Evolutionary conservation across 208 protist genomes (phyloP).

Genomic region (Leptomonas pyrrhocoris): DNA sequence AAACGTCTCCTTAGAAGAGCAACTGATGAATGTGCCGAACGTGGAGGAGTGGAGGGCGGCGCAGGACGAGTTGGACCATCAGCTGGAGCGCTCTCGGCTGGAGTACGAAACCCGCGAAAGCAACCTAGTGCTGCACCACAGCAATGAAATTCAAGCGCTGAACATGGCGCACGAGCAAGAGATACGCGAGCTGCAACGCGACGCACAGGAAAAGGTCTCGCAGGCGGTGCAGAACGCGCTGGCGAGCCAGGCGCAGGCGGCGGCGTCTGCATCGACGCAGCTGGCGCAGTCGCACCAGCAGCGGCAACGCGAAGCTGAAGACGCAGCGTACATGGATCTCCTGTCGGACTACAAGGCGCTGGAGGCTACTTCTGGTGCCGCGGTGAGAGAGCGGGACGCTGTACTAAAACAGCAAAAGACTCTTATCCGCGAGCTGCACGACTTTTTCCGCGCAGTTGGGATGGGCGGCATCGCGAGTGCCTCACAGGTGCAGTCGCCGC

Average conservation of each 20-base stretch:
- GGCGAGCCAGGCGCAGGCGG: constrained; percentile 9
- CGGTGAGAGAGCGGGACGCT: constrained; percentile 36
- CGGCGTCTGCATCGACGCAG: background rate
- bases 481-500: background rate
- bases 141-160: constrained; percentile 68
- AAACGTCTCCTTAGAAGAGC: constrained; percentile 28
- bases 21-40: constrained; percentile 46
- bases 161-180: constrained; percentile 54
- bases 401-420: constrained; percentile 38
- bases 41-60: constrained; percentile 62
- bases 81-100: constrained; percentile 40
- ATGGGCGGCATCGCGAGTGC: background rate
- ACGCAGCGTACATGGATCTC: constrained; percentile 58
- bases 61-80: constrained; percentile 55
- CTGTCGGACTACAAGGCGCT: constrained; percentile 62
- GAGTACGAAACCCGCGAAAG: constrained; percentile 60
- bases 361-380: constrained; percentile 19
- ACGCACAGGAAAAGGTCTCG: constrained; percentile 39
- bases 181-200: constrained; percentile 42
- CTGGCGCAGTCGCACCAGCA: background rate
- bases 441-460: constrained; percentile 7
- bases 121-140: constrained; percentile 61
- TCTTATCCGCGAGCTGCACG: constrained; percentile 26
- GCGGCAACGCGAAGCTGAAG: constrained; percentile 3
- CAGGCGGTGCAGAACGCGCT: constrained; percentile 30